These are phyloP conservation scores for Fusarium pseudonygamai DNA, from an alignment of 2,329 filamentous ascomycete genomes.

Conservation along the genomic window DNA sequence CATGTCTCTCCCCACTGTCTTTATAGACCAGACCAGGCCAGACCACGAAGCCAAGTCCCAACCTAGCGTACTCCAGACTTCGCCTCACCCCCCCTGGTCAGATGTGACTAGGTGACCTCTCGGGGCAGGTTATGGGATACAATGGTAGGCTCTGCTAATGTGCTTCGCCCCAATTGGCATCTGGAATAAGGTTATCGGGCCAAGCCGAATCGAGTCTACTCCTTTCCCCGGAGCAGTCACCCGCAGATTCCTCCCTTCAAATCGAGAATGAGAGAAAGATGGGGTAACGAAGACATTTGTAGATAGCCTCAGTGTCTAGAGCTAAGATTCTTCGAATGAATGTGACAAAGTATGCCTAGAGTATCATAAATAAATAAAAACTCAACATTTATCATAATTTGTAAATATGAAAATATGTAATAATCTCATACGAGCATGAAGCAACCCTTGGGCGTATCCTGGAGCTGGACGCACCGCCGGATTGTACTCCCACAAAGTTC, in stretches of 20 bases:
- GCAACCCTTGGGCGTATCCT: neutral
- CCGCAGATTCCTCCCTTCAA: constrained; percentile 12
- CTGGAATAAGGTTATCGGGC: constrained; percentile 36
- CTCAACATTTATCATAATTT: neutral
- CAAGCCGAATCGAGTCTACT: constrained; percentile 31
- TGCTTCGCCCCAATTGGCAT: constrained; percentile 30
- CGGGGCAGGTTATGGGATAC: neutral
- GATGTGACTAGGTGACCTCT: constrained; percentile 12
- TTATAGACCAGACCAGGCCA: neutral
- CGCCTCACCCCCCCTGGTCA: constrained; percentile 9
- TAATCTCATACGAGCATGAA: neutral
- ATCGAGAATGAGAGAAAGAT: constrained; percentile 9
- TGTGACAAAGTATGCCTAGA: neutral
- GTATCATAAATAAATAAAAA: neutral
- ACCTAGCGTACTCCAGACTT: constrained; percentile 15
- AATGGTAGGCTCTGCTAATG: constrained; percentile 4
- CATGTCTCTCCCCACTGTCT: neutral
- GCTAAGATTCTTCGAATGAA: neutral
- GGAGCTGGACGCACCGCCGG: neutral
- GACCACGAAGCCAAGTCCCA: constrained; percentile 12
- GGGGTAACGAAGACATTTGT: neutral
- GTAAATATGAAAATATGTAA: neutral
- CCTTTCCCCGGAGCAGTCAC: neutral
- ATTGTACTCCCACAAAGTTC: neutral
- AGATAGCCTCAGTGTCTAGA: neutral